phyloP scores from a whole-genome alignment of 768 basidiomycete species.

The Leccinum obscurum region DNA sequence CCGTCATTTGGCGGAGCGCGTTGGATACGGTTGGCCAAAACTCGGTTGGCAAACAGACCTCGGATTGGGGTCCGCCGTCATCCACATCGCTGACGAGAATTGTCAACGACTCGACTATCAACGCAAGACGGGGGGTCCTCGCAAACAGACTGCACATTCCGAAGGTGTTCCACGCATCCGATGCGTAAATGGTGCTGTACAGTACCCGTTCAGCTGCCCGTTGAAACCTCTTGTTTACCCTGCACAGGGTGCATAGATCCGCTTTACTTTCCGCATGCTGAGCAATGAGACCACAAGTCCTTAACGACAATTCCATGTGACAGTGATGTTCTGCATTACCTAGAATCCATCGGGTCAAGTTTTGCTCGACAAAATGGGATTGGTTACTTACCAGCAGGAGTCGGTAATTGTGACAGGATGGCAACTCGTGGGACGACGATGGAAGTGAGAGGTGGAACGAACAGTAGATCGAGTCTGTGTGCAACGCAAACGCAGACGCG shows the following conservation, averaged over 20 bases:
- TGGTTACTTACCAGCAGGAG: constrained; percentile 12
- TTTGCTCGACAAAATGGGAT: not conserved
- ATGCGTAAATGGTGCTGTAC: constrained; percentile 58
- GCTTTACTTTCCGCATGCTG: constrained; percentile 48
- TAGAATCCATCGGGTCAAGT: constrained; percentile 4
- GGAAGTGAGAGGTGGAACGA: not conserved
- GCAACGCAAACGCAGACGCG: not conserved
- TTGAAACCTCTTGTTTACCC: constrained; percentile 57
- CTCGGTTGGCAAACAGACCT: constrained; percentile 30
- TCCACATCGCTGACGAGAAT: constrained; percentile 39
- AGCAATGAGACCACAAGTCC: constrained; percentile 59
- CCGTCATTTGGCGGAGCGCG: constrained; percentile 47
- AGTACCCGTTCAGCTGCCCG: constrained; percentile 55
- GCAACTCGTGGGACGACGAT: not conserved
- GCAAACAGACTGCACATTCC: constrained; percentile 49
- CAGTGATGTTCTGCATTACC: constrained; percentile 38
- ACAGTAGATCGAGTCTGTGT: not conserved
- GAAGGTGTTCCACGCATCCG: constrained; percentile 39
- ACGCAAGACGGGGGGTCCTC: constrained; percentile 46
- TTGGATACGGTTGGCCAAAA: constrained; percentile 53
- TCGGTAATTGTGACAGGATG: not conserved
- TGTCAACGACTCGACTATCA: constrained; percentile 54
- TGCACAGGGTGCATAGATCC: constrained; percentile 58
- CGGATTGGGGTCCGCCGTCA: not conserved
- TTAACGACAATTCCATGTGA: constrained; percentile 60